Conservation (phyloP, 352 stramenopile genomes). For the Globisporangium nodosum region DNA sequence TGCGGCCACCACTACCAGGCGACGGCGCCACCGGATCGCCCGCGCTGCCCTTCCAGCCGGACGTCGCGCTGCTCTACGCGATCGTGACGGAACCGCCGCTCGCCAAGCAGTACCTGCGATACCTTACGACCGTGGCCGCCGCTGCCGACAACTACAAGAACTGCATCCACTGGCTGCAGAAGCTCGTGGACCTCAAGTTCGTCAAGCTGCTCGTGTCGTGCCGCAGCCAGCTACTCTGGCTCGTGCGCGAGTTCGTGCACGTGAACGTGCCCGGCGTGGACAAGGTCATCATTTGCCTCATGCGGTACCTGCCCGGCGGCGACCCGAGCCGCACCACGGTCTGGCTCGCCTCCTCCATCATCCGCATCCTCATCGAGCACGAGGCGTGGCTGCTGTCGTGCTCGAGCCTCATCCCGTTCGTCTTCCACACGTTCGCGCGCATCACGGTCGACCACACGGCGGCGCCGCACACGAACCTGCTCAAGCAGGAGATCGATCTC, state of each 20-base stretch:
- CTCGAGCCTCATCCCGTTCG: conserved; percentile 70
- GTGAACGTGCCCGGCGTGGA: conserved; percentile 62
- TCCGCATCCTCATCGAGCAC: conserved; percentile 74
- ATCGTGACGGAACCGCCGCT: conserved; percentile 65
- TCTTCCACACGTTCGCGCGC: conserved; percentile 74
- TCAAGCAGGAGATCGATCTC: conserved; percentile 79
- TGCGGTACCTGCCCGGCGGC: conserved; percentile 64
- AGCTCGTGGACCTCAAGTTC: conserved; percentile 81
- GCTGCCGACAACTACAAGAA: conserved; percentile 64
- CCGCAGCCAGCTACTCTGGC: conserved; percentile 74
- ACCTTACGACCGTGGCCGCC: conserved; percentile 50
- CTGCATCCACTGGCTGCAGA: conserved; percentile 70
- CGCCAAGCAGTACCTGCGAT: conserved; percentile 73
- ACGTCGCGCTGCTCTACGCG: conserved; percentile 75
- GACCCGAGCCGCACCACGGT: conserved; percentile 66
- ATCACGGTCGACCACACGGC: conserved; percentile 66
- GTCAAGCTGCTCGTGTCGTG: conserved; percentile 68
- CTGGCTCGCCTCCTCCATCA: conserved; percentile 74
- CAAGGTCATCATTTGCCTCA: conserved; percentile 67
- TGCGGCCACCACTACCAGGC: conserved; percentile 28
- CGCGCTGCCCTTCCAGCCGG: conserved; percentile 61
- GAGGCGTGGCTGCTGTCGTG: conserved; percentile 69
- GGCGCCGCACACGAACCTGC: conserved; percentile 38
- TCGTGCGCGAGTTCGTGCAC: conserved; percentile 77
- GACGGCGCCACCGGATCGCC: conserved; percentile 9